phyloP scores from a whole-genome alignment of 139 green algal species.

The Chlamydomonas sp. region DNA sequence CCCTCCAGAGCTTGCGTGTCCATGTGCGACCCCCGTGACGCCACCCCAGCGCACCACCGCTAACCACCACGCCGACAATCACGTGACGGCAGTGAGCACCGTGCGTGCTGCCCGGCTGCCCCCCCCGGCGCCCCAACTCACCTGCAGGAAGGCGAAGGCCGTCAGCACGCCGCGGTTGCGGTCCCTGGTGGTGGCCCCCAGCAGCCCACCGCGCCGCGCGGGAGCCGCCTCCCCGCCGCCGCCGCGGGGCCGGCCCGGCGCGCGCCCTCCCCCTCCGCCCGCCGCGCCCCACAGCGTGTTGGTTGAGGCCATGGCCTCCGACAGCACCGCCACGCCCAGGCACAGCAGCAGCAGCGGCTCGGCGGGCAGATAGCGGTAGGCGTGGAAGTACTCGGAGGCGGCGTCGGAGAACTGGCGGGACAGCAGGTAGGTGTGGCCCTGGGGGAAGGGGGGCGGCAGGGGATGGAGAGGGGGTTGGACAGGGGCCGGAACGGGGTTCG shows the following conservation, averaged over 20 bases:
- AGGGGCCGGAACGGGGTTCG: background rate
- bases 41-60: too few species aligned
- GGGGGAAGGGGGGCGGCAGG: background rate
- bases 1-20: too few species aligned
- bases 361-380: slow-evolving; percentile 58
- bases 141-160: slow-evolving; percentile 85
- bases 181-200: slow-evolving; percentile 34
- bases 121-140: background rate
- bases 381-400: slow-evolving; percentile 76
- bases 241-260: slow-evolving; percentile 16
- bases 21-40: too few species aligned
- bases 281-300: background rate
- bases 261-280: background rate
- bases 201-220: background rate
- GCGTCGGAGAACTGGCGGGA: slow-evolving; percentile 52
- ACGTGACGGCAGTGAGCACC: too few species aligned
- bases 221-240: background rate
- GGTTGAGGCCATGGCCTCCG: slow-evolving; percentile 45
- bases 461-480: too few species aligned
- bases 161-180: slow-evolving; percentile 70
- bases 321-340: slow-evolving; percentile 59
- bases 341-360: slow-evolving; percentile 78
- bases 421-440: slow-evolving; percentile 65
- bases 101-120: too few species aligned
- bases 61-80: too few species aligned